Evolutionary conservation across 2,329 filamentous ascomycete genomes (phyloP), one percentile per base, ranked within the genome.

Genomic region (Ophiostoma piceae): DNA sequence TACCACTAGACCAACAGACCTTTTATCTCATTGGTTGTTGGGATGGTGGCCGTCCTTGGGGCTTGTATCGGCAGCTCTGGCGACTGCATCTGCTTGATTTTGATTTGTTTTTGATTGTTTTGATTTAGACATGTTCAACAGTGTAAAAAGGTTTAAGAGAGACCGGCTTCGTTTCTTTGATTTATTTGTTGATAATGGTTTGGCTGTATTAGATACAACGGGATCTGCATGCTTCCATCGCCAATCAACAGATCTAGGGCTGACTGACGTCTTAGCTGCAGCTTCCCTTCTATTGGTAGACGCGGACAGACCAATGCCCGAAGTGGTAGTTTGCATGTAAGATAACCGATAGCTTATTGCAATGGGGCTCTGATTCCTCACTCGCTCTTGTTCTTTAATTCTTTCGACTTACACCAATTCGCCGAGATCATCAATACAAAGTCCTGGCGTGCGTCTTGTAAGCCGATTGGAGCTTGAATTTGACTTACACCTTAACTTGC

Each of bases 1-100:
- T 87, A 86, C 84, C 84, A 83, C 84, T 85, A 85, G 84, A 87
- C 1, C 75, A 82, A 66, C 71, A 71, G 70, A 41, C 65, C 65
- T 39, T 65, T 35, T 35, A 64, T 64, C 60, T 64, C 32, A 65
- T 65, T 65, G 62, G 62, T 65, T 65, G 35, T 65, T 41, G 62
- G 7, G 32, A 22, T 22, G 9, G 19, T 16, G 35, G 1, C 19
- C 16, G 4, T 7, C 5, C n/a, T 14, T 19, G 19, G 16, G 2
- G 26, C 16, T 67, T 41, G 37, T 47, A 39, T 39, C 11, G 35
- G 16, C 43, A 47, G 43, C 43, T 47, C 19, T n/a, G 43, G 16
- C 16, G 16, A n/a, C 35, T 41, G 43, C 43, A 19, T 47, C 43
- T 47, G 19, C 43, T 19, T 2, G 16, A 7, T 19, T 19, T 19